Conservation (phyloP, 2,329 filamentous ascomycete species). For the Acrocalymma vagum region DNA sequence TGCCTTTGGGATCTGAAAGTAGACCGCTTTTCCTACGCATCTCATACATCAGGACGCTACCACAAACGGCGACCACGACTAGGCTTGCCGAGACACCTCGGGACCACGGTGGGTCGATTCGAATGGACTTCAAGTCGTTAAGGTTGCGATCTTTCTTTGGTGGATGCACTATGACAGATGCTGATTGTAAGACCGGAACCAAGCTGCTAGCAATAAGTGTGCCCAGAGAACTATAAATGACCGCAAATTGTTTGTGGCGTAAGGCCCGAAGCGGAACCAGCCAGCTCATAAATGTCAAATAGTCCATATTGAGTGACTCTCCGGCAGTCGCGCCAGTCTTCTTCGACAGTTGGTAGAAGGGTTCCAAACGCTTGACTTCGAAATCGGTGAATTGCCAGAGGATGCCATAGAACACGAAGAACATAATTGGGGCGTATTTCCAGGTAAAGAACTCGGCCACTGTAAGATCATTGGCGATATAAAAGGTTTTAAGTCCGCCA, state of each 20-base stretch:
- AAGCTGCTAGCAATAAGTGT: slow-evolving; percentile 72
- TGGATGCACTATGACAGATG: slow-evolving; percentile 67
- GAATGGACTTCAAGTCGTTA: slow-evolving; percentile 60
- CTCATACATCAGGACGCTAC: slow-evolving; percentile 66
- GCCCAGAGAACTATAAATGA: slow-evolving; percentile 71
- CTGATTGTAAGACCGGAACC: slow-evolving; percentile 73
- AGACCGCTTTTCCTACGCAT: slow-evolving; percentile 72
- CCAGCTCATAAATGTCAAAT: slow-evolving; percentile 73
- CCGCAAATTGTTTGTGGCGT: slow-evolving; percentile 71
- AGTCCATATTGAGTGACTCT: slow-evolving; percentile 75
- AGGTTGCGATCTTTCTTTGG: slow-evolving; percentile 58
- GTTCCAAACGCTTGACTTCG: slow-evolving; percentile 60
- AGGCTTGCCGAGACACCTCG: slow-evolving; percentile 67
- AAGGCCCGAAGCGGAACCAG: slow-evolving; percentile 71
- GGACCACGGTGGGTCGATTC: slow-evolving; percentile 67
- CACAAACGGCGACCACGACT: slow-evolving; percentile 65
- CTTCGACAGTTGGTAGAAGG: slow-evolving; percentile 55
- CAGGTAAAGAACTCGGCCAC: slow-evolving; percentile 44
- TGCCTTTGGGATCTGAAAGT: slow-evolving; percentile 73
- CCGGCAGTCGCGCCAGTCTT: slow-evolving; percentile 46
- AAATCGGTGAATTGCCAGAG: slow-evolving; percentile 61
- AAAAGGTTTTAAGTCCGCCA: slow-evolving; percentile 40
- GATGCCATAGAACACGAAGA: slow-evolving; percentile 59
- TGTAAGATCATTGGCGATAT: slow-evolving; percentile 35
- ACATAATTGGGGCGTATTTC: slow-evolving; percentile 53